phyloP scores from a whole-genome alignment of 2,329 filamentous ascomycete genomes.

The Chaetomiaceae sp. region DNA sequence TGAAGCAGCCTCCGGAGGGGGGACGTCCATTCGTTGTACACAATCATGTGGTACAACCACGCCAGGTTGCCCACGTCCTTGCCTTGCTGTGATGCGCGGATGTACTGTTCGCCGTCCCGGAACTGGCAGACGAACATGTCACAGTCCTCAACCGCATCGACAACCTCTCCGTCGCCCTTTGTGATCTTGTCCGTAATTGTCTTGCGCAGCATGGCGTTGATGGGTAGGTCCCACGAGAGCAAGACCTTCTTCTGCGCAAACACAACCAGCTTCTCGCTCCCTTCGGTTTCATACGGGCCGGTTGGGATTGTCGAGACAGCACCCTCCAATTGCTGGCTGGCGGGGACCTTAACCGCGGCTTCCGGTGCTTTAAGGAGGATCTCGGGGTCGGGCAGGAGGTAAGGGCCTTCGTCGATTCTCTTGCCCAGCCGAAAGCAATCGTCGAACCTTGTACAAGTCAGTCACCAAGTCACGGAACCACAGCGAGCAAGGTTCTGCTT shows the following conservation, averaged over 20 bases:
- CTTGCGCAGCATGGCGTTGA: slow-evolving; percentile 60
- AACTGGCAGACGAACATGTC: slow-evolving; percentile 86
- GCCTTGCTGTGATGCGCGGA: slow-evolving; percentile 66
- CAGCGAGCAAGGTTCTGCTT: slow-evolving; percentile 24
- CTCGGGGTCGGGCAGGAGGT: slow-evolving; percentile 79
- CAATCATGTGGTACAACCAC: slow-evolving; percentile 91
- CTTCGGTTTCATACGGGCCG: slow-evolving; percentile 37
- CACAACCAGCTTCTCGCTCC: slow-evolving; percentile 57
- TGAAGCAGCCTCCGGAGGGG: slow-evolving; percentile 79
- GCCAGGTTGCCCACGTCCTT: slow-evolving; percentile 89
- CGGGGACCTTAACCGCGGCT: slow-evolving; percentile 51
- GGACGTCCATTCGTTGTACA: slow-evolving; percentile 81
- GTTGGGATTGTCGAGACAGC: slow-evolving; percentile 52
- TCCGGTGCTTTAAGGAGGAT: slow-evolving; percentile 60
- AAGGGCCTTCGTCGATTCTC: slow-evolving; percentile 83
- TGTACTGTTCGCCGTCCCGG: slow-evolving; percentile 74
- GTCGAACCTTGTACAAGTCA: slow-evolving; percentile 66
- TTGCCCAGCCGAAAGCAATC: slow-evolving; percentile 92
- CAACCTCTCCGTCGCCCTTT: slow-evolving; percentile 66
- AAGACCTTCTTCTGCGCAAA: slow-evolving; percentile 75
- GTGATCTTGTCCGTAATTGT: slow-evolving; percentile 68
- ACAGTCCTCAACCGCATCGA: slow-evolving; percentile 60
- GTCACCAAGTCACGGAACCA: not conserved
- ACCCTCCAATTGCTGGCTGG: slow-evolving; percentile 59
- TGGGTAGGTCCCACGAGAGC: slow-evolving; percentile 68